A percentile compares a stretch with the other conserved stretches of the same genome.
phyloP scores from a whole-genome alignment of 768 basidiomycete genomes.

The Kwoniella bestiolae region DNA sequence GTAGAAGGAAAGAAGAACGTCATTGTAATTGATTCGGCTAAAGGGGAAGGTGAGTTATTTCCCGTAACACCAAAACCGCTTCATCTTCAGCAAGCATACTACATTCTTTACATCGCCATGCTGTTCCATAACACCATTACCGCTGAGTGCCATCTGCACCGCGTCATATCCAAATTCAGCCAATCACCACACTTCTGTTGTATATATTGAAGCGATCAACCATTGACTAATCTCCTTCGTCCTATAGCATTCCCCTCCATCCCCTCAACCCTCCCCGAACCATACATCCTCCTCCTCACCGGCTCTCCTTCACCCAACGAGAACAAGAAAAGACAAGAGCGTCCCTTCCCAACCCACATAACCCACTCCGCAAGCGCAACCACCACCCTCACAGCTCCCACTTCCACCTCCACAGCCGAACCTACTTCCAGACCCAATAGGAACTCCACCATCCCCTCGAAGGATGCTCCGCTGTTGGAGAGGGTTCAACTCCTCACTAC shows the following conservation, averaged over 20 bases:
- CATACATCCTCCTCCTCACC: conserved; percentile 42
- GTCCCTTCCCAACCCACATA: conserved; percentile 41
- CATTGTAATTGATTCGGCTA: conserved; percentile 26
- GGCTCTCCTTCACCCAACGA: neutral
- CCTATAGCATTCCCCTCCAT: conserved; percentile 10
- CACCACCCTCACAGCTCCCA: conserved; percentile 12
- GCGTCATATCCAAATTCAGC: too few relatives aligned
- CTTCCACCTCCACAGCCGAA: conserved; percentile 9
- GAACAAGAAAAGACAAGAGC: conserved; percentile 42
- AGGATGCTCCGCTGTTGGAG: conserved; percentile 45
- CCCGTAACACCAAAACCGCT: too few relatives aligned
- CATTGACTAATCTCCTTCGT: neutral
- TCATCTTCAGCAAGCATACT: too few relatives aligned
- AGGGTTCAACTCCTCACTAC: conserved; percentile 49
- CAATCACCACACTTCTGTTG: too few relatives aligned
- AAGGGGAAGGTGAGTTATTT: conserved; percentile 27
- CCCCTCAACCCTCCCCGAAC: conserved; percentile 14
- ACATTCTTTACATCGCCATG: neutral
- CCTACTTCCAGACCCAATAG: neutral
- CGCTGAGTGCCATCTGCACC: too few relatives aligned
- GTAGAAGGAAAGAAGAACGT: conserved; percentile 29
- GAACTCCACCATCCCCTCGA: conserved; percentile 33
- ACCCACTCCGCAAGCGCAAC: conserved; percentile 23
- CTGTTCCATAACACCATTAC: too few relatives aligned
- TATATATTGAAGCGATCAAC: too few relatives aligned